phyloP scores from a whole-genome alignment of 2,329 filamentous ascomycete genomes.

The Ophiosphaerella narmari region DNA sequence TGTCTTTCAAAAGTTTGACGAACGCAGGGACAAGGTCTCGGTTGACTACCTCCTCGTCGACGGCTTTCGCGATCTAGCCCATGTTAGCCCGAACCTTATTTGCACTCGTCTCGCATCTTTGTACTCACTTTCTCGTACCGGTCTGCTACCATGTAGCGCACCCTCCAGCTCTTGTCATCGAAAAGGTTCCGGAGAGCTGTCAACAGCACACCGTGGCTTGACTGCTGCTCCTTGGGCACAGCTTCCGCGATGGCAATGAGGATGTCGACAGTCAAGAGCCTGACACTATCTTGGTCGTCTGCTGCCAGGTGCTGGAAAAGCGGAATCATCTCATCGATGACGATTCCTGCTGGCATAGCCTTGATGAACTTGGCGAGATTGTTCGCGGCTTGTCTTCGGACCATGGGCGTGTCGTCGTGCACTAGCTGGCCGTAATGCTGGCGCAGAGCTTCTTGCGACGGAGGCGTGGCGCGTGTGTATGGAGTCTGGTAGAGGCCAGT shows the following conservation, averaged over 20 bases:
- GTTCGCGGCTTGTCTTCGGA: slow-evolving; percentile 93
- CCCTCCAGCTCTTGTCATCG: slow-evolving; percentile 99
- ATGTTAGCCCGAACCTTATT: slow-evolving; percentile 31
- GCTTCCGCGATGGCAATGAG: slow-evolving; percentile 96
- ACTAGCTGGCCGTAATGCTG: slow-evolving; percentile 92
- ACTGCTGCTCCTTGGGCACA: slow-evolving; percentile 96
- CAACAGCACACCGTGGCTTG: slow-evolving; percentile 90
- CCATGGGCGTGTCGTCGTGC: slow-evolving; percentile 99
- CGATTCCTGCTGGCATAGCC: slow-evolving; percentile 87
- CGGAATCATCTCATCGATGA: slow-evolving; percentile 98
- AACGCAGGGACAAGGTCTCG: slow-evolving; percentile 95
- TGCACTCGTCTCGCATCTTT: slow-evolving; percentile 7
- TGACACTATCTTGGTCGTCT: slow-evolving; percentile 97
- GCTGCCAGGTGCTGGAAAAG: slow-evolving; percentile 95
- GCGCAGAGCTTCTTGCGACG: slow-evolving; percentile 88
- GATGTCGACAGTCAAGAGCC: slow-evolving; percentile 92
- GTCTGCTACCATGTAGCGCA: slow-evolving; percentile 98
- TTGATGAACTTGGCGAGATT: slow-evolving; percentile 98
- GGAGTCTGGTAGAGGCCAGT: slow-evolving; percentile 93
- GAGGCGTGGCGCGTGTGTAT: slow-evolving; percentile 85
- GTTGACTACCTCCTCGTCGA: slow-evolving; percentile 94
- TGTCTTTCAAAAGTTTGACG: slow-evolving; percentile 96
- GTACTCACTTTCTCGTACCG: slow-evolving; percentile 85
- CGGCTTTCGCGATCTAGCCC: slow-evolving; percentile 88
- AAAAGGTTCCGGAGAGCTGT: slow-evolving; percentile 90